Conservation (phyloP, 2,329 filamentous ascomycete species). For the Fusarium sp. region DNA sequence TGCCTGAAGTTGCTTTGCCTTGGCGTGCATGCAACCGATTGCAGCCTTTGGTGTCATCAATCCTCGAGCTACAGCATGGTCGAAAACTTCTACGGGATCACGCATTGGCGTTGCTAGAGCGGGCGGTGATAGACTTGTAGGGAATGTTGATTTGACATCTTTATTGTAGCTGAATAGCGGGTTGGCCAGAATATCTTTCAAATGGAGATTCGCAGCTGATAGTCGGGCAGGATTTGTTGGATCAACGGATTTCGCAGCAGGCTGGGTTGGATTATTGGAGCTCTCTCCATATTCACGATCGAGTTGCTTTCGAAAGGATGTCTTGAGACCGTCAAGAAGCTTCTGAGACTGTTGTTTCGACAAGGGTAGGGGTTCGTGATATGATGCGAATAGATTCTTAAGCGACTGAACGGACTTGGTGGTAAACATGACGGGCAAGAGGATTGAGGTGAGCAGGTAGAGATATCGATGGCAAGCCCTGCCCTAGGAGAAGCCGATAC, state of each 20-base stretch:
- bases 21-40: slow-evolving; percentile 63
- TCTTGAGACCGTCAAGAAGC: slow-evolving; percentile 66
- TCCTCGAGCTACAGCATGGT: slow-evolving; percentile 64
- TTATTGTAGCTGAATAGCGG: slow-evolving; percentile 61
- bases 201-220: slow-evolving; percentile 57
- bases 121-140: slow-evolving; percentile 20
- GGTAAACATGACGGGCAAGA: slow-evolving; percentile 49
- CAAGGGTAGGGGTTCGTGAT: slow-evolving; percentile 64
- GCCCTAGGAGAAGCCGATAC: background rate
- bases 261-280: slow-evolving; percentile 40
- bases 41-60: slow-evolving; percentile 67
- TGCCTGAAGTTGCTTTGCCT: slow-evolving; percentile 56
- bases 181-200: slow-evolving; percentile 67
- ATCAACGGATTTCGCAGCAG: slow-evolving; percentile 34
- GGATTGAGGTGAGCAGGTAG: slow-evolving; percentile 49
- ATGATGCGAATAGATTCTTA: slow-evolving; percentile 55
- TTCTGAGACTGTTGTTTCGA: slow-evolving; percentile 63
- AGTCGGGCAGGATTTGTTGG: slow-evolving; percentile 48
- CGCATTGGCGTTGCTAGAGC: slow-evolving; percentile 31
- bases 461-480: slow-evolving; percentile 27
- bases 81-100: slow-evolving; percentile 66
- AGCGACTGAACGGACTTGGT: slow-evolving; percentile 53
- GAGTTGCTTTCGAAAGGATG: slow-evolving; percentile 68
- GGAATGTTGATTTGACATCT: slow-evolving; percentile 35
- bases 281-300: slow-evolving; percentile 66